These are phyloP conservation scores for Colletotrichum tropicicola DNA, from an alignment of 2,329 filamentous ascomycete species.

Conservation along the genomic window DNA sequence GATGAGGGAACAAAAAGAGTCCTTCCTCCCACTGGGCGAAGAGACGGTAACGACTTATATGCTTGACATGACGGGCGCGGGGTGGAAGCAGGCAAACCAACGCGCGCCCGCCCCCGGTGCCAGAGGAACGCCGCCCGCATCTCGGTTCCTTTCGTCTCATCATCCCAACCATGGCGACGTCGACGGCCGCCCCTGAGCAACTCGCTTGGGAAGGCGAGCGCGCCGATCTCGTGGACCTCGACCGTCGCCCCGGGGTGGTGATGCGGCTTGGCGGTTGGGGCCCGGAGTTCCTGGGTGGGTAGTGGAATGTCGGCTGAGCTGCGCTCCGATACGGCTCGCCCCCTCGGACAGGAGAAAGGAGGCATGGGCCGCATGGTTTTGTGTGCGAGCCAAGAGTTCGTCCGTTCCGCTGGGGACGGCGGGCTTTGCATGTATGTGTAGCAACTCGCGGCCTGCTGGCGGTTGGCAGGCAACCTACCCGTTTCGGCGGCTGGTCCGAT, in stretches of 20 bases:
- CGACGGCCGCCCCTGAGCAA: background rate
- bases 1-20: background rate
- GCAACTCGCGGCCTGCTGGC: background rate
- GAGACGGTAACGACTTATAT: constrained; percentile 13
- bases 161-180: background rate
- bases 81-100: background rate
- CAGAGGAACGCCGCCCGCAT: background rate
- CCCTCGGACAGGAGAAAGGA: background rate
- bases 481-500: background rate
- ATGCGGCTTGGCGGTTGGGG: constrained; percentile 18
- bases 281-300: background rate
- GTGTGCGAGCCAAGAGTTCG: constrained; percentile 21
- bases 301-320: constrained; percentile 5
- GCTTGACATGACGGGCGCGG: background rate
- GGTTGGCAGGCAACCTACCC: background rate
- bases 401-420: background rate
- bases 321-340: constrained; percentile 1
- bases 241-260: background rate
- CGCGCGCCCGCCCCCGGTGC: too few relatives aligned
- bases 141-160: constrained; percentile 15
- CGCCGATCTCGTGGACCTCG: constrained; percentile 5
- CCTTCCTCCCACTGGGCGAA: background rate
- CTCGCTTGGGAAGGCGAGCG: constrained; percentile 8
- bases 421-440: too few relatives aligned
- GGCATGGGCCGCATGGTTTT: background rate